phyloP scores from a whole-genome alignment of 176 grass and related monocot species.

The Secale cereale region DNA sequence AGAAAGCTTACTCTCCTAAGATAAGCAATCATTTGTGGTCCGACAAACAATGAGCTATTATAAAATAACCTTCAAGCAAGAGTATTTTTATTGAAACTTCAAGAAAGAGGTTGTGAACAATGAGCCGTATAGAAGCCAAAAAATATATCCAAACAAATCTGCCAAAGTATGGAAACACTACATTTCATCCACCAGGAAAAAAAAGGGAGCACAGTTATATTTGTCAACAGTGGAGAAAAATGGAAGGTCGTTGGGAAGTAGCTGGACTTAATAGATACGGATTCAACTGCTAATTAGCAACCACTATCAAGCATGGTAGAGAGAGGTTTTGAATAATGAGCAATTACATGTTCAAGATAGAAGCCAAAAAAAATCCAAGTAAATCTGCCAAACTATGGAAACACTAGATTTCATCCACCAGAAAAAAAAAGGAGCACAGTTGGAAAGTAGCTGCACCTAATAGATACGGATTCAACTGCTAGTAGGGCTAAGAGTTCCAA shows the following conservation, averaged over 20 bases:
- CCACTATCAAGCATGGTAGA: too few species aligned
- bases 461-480: not conserved
- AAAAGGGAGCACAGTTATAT: not conserved
- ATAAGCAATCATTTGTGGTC: slow-evolving; percentile 1
- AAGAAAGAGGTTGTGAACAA: not conserved
- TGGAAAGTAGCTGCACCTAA: not conserved
- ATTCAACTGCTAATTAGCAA: not conserved
- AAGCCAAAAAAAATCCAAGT: not conserved
- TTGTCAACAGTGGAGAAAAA: not conserved
- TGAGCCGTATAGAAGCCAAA: not conserved
- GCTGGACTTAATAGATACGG: not conserved
- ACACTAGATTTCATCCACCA: not conserved
- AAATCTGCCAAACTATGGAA: not conserved
- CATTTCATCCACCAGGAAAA: not conserved
- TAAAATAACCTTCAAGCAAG: slow-evolving; percentile 12
- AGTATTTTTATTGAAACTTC: too few species aligned
- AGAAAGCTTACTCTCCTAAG: slow-evolving; percentile 14
- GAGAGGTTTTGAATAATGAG: not conserved
- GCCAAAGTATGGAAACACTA: not conserved
- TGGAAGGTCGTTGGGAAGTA: not conserved
- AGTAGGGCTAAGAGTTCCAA: not conserved
- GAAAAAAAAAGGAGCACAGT: not conserved
- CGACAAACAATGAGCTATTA: not conserved
- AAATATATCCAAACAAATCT: not conserved
- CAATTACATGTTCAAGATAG: not conserved